Conservation (phyloP, 345 rosid species). For the Hirschfeldia incana region DNA sequence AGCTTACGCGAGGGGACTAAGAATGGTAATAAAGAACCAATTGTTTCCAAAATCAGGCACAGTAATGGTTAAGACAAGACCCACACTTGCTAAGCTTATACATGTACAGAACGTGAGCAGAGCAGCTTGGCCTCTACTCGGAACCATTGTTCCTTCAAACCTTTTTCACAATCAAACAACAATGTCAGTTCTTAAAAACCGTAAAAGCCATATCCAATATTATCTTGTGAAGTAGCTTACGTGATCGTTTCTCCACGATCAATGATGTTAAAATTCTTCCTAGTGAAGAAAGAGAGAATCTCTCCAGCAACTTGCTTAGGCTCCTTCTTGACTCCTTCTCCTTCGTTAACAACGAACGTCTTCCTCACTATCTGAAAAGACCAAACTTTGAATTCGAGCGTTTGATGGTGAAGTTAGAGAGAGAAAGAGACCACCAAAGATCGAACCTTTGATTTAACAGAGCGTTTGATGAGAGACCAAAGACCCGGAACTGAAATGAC, state of each 20-base stretch:
- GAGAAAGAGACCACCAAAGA: background rate
- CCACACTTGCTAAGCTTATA: constrained; percentile 94
- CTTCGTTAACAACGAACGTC: constrained; percentile 63
- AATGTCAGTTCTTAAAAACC: constrained; percentile 20
- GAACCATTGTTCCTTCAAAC: constrained; percentile 87
- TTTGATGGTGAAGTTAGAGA: background rate
- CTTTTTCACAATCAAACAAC: constrained; percentile 34
- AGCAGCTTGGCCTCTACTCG: constrained; percentile 93
- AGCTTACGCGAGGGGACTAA: constrained; percentile 91
- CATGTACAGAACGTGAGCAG: constrained; percentile 90
- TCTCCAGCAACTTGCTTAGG: constrained; percentile 85
- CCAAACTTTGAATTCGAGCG: background rate
- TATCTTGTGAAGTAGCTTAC: constrained; percentile 43
- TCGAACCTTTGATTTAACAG: constrained; percentile 88
- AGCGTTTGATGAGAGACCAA: constrained; percentile 98
- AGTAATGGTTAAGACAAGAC: constrained; percentile 85
- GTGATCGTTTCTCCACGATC: constrained; percentile 91
- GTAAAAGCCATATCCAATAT: background rate
- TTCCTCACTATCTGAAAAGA: constrained; percentile 74
- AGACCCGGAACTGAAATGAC: constrained; percentile 94
- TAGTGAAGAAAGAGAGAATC: constrained; percentile 80
- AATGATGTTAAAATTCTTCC: constrained; percentile 75
- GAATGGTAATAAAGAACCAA: constrained; percentile 78
- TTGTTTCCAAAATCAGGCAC: constrained; percentile 83
- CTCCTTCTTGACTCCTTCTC: constrained; percentile 48